Evolutionary conservation across 2,329 filamentous ascomycete genomes (phyloP), one percentile per base, ranked within the genome.

Genomic region (Arthrobotrys conoides): DNA sequence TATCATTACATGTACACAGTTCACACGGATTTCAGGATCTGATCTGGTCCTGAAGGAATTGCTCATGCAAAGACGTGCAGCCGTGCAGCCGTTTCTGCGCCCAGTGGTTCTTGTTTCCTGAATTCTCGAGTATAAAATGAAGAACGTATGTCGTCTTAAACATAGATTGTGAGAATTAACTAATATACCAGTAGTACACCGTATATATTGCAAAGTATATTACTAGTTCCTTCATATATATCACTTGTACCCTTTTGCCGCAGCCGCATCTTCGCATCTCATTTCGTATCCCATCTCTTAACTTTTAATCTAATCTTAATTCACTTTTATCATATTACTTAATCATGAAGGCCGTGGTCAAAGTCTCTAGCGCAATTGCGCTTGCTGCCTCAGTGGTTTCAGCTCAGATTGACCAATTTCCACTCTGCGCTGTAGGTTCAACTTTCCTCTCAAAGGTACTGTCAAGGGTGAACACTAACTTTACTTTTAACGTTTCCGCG

Each of bases 401-500:
- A 8, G 71, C 71, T 20, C 71, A 76, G 38, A 46, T 65, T 41
- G 70, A 67, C 18, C 48, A 33, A n/a, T 65, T 69, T 20, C 71
- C 71, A 16, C 14, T 14, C 2, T 76, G 71, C 36, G 71, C 71
- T 9, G 71, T 76, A 70, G 18, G 71, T 75, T 22, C 12, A 5
- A 6, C 18, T 41, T 24, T 30, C 16, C 2, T 44, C n/a, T 22
- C 10, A 20, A 38, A 16, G 30, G 9, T 3, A 41, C 22, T 14
- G 14, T 57, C 16, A 2, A 30, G 8, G 20, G 5, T 68, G 14
- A 33, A 27, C n/a, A 41, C 33, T 71, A 53, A 59, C 38, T 4
- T 61, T n/a, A n/a, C n/a, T 24, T 30, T 30, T 30, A 6, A 12
- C 14, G 2, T 1, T 8, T 2, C 12, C 3, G 16, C 12, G 10